Base-by-base conservation (phyloP, 2,329 filamentous ascomycete genomes). In the Lomentospora prolificans region DNA sequence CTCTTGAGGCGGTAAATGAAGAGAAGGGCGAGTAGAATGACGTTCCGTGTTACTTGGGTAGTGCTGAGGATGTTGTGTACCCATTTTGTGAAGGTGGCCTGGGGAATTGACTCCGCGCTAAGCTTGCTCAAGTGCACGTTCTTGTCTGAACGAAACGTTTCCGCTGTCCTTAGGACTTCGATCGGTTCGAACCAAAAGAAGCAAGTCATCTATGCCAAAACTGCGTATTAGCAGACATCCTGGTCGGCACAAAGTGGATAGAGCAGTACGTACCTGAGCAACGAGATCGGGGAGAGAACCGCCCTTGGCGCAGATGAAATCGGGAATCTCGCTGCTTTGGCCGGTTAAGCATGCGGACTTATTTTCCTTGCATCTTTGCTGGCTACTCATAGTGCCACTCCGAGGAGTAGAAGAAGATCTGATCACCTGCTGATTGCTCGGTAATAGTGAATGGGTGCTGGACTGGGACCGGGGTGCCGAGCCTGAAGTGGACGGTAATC, bases 161-260 rank as follows among this genome's bases (percentile, higher is more conserved):
- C 86, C 36, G 91, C 89, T 57, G 82, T 79, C 62, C 87, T 81
- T 14, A 97, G 74, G 22, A 87, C 86, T n/a, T 86, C 80, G 46
- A 88, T 86, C 14, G 87, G 87, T 70, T 97, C 91, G 67, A 97
- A 97, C 92, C 94, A 97, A 73, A 97, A 96, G 12, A 99, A 78
- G 66, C 92, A 96, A 10, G 92, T 95, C 70, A 97, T 89, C 89
- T 96, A 64, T 2, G 28, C 1, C 9, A 41, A 30, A 19, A 31
- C 33, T 22, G 14, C 46, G 41, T 27, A n/a, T 48, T 25, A 22
- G 48, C 39, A 17, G 19, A 24, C 12, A 22, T 41, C 14, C 36
- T 41, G 4, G 8, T 8, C 36, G 9, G 10, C 36, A 3, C n/a
- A n/a, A n/a, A n/a, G n/a, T n/a, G n/a, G n/a, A n/a, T n/a, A n/a